phyloP scores from a whole-genome alignment of 2,329 filamentous ascomycete genomes.

The Ciborinia camelliae region DNA sequence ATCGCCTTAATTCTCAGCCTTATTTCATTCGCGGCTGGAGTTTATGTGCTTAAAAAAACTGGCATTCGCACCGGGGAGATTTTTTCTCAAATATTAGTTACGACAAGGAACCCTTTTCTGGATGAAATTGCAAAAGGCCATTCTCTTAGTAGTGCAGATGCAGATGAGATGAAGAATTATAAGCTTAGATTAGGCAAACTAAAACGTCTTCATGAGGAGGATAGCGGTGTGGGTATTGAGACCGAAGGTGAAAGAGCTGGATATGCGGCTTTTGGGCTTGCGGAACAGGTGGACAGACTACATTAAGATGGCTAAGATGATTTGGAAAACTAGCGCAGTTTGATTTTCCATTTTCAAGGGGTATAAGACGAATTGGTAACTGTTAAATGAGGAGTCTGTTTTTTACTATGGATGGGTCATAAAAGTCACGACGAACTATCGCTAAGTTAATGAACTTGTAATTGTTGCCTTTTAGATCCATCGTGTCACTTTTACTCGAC shows the following conservation, averaged over 20 bases:
- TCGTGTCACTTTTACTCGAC: no score
- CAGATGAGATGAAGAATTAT: background rate
- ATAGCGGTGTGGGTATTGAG: background rate
- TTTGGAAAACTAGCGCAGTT: background rate
- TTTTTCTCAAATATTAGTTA: conserved; percentile 1
- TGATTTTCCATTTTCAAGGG: background rate
- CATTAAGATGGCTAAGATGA: background rate
- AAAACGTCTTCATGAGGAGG: background rate
- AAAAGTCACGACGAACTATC: no score
- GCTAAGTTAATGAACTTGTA: no score
- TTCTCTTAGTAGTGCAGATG: background rate
- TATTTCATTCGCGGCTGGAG: background rate
- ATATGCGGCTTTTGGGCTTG: background rate
- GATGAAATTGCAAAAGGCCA: background rate
- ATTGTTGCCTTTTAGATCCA: no score
- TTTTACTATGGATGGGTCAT: background rate
- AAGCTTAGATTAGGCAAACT: background rate
- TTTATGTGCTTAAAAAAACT: background rate
- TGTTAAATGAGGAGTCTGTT: no score
- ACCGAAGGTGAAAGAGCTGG: background rate
- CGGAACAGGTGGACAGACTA: background rate
- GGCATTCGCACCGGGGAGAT: background rate
- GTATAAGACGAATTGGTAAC: background rate
- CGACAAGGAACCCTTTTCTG: background rate
- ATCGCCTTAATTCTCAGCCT: background rate